Base-by-base conservation (phyloP, 2,329 filamentous ascomycete genomes). In the Penicillium sclerotigenum region DNA sequence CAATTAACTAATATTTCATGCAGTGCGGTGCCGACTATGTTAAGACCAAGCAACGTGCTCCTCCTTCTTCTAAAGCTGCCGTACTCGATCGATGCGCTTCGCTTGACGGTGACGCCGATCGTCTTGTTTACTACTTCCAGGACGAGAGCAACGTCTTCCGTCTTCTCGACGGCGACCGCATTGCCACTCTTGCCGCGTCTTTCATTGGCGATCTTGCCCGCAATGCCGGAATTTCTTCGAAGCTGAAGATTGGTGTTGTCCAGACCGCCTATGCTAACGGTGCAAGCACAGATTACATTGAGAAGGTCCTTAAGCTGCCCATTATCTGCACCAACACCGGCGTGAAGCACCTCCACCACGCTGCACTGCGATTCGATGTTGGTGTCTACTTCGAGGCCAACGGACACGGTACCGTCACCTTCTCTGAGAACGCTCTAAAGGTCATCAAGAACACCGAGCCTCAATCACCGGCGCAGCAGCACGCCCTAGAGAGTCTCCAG, bases 351-450 rank as follows among this genome's bases (percentile, higher is more conserved):
- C 83, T 99, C 60, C 94, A 99, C 77, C 94, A 97, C 71, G 94
- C 91, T n/a, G 94, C 94, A 37, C 87, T 90, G 68, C 90, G 92
- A 63, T 96, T 95, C 67, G 94, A 99, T 68, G 87, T 97, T 53
- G 94, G 94, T 55, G 91, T 97, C 50, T 99, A 99, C 79, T 99
- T 99, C 69, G 94, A 99, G 79, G 94, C 94, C 62, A 99, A 99
- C 72, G 94, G 94, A 29, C 94, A 99, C 75, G 94, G 94, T 63
- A 99, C 94, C 10, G 89, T 97, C 34, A 87, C 97, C 52, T 99
- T 99, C 81, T 96, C 90, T 1, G 84, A 88, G 56, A 86, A 90
- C 57, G 93, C 93, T 4, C 79, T 93, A 45, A 87, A 88, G 65
- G 82, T 84, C 47, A 95, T 99, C 77, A 83, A 82, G 64, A 88